Base-by-base conservation (phyloP, 148 eudicot species). In the Amaranthus cruentus region DNA sequence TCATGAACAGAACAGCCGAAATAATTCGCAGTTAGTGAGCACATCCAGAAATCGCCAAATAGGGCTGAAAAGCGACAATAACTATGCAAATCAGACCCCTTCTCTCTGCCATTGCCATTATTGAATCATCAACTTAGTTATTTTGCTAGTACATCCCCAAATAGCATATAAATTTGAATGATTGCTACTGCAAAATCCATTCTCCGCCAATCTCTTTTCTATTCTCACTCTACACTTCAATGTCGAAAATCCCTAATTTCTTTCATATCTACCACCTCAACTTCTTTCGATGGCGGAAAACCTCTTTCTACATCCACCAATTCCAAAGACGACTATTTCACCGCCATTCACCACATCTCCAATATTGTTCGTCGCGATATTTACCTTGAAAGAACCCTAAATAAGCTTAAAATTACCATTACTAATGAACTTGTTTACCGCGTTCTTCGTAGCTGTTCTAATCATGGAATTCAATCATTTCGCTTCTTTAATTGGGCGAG, bases 401-500 rank as follows among this genome's bases (percentile, higher is more conserved):
- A 89, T 78, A 90, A 90, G 76, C 84, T 91, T 78, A 81, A 76
- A 43, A 77, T 90, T 15, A 79, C 88, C 66, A 69, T 94, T 58
- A 84, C 85, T 71, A 88, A 92, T 6, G 96, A 91, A 71, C 82
- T 91, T 56, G 92, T 91, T 6, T 94, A 73, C 77, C 97, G 98
- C 47, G 86, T 94, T 58, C 90, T 94, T 50, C 96, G 98, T 7
- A 76, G 77, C 47, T 94, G 97, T 76, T 81, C 83, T 51, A 75
- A 80, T 14, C 52, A 68, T 43, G 97, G 96, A 9, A 64, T 78
- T 38, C 93, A 88, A 55, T 91, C 88, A 2, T 90, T 88, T 67
- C 96, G 98, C 3, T 94, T 94, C 83, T 94, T 94, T 81, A 88
- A 88, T 53, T 94, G 98, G 98, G 97, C 89, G 4, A 79, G 87